Evolutionary conservation across 2,329 filamentous ascomycete genomes (phyloP).

Genomic region (Curvularia eragrostidis): DNA sequence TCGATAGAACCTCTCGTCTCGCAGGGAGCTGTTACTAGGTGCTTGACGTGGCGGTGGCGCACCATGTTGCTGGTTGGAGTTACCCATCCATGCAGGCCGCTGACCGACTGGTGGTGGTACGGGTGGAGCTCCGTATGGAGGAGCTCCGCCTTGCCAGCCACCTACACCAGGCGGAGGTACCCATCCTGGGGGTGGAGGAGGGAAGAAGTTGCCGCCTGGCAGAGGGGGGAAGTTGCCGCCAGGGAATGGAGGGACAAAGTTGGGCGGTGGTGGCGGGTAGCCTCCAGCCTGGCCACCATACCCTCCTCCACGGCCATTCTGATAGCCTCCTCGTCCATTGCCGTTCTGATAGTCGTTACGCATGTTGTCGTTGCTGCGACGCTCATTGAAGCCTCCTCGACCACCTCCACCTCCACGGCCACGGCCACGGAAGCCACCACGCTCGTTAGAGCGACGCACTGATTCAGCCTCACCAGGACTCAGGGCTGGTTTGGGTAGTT

Average conservation of each 20-base stretch:
- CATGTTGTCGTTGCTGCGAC: conserved; percentile 19
- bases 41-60: conserved; percentile 32
- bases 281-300: conserved; percentile 30
- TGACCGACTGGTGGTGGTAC: conserved; percentile 20
- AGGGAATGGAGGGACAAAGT: conserved; percentile 33
- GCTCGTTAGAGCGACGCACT: conserved; percentile 71
- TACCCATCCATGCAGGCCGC: conserved; percentile 31
- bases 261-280: conserved; percentile 31
- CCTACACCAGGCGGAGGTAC: conserved; percentile 29
- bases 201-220: conserved; percentile 34
- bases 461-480: conserved; percentile 69
- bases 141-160: conserved; percentile 22
- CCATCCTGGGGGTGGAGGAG: conserved; percentile 42
- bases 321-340: conserved; percentile 35
- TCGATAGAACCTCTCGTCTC: conserved; percentile 35
- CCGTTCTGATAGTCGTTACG: conserved; percentile 29
- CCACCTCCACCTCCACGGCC: conserved; percentile 25
- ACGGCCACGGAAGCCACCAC: conserved; percentile 48
- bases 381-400: conserved; percentile 46
- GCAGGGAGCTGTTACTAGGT: conserved; percentile 29
- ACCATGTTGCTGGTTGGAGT: conserved; percentile 24
- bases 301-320: conserved; percentile 26
- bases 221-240: conserved; percentile 37
- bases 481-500: conserved; percentile 73
- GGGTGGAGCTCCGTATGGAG: conserved; percentile 27